Base-by-base conservation (phyloP, 768 basidiomycete genomes). In the Lanmaoa pseudosensibilis region DNA sequence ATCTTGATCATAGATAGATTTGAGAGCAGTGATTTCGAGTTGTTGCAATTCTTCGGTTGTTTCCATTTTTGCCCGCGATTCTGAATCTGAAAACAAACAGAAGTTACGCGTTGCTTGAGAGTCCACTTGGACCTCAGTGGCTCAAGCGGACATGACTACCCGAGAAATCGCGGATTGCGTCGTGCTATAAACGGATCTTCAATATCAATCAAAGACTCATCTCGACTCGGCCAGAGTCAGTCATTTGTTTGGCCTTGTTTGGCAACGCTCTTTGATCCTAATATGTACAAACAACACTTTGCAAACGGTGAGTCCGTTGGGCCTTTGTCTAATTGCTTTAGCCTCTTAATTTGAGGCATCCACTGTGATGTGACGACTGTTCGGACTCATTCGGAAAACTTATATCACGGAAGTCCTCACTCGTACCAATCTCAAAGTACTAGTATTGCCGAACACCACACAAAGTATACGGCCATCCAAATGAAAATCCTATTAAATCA, bases 1-100 rank as follows among this genome's bases (percentile, higher is more conserved):
- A 65, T 92, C 85, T 58, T 87, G 82, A 62, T 79, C 86, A 74
- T 88, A 93, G 58, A 93, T 94, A 57, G 90, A 86, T 69, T 83
- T 82, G 59, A 93, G 78, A 32, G 85, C 88, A 47, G 86, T 87
- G 59, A 93, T 87, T 78, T 94, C 91, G 62, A 76, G 73, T 57
- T 78, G 77, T 69, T 81, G 82, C 68, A 80, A 77, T 77, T 90
- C 87, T 75, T 86, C 84, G 56, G 81, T 78, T 58, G 84, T 81
- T 74, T 90, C 89, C 90, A 92, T 90, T 58, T 58, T 52, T 39
- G 52, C 34, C 27, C 19, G 41, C 61, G 52, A 59, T 7, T 30
- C 27, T 63, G 46, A n/a, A n/a, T n/a, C n/a, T 53, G 57, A 52
- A 57, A 55, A 60, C 64, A 63, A 66, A 62, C 59, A 61, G 60